These are phyloP conservation scores for Arthonia radiata DNA, from an alignment of 495 filamentous ascomycete species.

Conservation along the genomic window DNA sequence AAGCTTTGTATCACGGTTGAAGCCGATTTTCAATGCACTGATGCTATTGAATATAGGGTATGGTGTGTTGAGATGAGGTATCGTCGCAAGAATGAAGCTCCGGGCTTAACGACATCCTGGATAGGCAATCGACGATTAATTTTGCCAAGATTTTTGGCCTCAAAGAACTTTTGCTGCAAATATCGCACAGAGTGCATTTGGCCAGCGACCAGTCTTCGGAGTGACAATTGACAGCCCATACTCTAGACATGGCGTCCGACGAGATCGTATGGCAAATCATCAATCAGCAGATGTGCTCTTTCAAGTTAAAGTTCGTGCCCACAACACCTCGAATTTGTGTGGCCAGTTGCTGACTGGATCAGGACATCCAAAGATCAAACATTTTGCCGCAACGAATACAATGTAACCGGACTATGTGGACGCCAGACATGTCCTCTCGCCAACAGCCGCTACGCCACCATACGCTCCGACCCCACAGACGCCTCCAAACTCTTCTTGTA, in stretches of 20 bases:
- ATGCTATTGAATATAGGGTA: too few species aligned
- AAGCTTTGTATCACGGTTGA: too few species aligned
- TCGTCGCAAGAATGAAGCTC: too few species aligned
- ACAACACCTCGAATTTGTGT: constrained; percentile 1
- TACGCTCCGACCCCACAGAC: constrained; percentile 56
- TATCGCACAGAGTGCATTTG: too few species aligned
- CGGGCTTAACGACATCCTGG: too few species aligned
- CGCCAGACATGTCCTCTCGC: constrained; percentile 85
- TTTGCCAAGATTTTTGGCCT: too few species aligned
- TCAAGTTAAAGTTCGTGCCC: constrained; percentile 64
- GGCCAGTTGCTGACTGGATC: constrained; percentile 4
- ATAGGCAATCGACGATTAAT: too few species aligned
- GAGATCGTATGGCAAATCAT: constrained; percentile 97
- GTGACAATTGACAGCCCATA: too few species aligned
- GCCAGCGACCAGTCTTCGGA: too few species aligned
- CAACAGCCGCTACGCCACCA: constrained; percentile 85
- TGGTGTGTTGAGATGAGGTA: too few species aligned
- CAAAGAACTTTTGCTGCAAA: too few species aligned
- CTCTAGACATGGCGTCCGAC: constrained; percentile 73
- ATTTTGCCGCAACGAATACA: constrained; percentile 95
- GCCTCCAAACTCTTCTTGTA: constrained; percentile 81
- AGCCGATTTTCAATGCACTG: too few species aligned
- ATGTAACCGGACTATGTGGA: constrained; percentile 84
- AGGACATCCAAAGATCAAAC: constrained; percentile 78
- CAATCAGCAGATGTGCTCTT: constrained; percentile 87